These are phyloP conservation scores for Nannizzia gypsea DNA, from an alignment of 2,329 filamentous ascomycete genomes.

Conservation along the genomic window DNA sequence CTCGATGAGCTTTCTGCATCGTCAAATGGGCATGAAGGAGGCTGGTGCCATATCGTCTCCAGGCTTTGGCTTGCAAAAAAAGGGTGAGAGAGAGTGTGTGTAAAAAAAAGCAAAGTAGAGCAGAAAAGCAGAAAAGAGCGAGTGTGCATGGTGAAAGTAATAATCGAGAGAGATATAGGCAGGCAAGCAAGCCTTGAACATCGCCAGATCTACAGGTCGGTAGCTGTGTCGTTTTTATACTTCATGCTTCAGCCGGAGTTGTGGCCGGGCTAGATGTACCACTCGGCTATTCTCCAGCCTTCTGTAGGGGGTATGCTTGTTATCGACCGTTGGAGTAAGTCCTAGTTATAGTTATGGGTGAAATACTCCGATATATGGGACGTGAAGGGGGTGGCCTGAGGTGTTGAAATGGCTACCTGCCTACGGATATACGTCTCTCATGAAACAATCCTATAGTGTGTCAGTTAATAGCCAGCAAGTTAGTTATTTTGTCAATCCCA, in stretches of 20 bases:
- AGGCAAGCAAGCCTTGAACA: not conserved
- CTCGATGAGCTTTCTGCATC: not conserved
- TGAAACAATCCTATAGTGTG: not conserved
- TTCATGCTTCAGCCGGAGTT: not conserved
- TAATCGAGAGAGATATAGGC: not conserved
- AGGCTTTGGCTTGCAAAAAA: not conserved
- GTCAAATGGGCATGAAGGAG: not conserved
- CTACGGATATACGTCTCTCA: too few species aligned
- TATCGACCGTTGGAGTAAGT: too few species aligned
- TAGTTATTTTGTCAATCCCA: not conserved
- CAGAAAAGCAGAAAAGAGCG: too few species aligned
- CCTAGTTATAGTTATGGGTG: too few species aligned
- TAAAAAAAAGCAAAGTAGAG: too few species aligned
- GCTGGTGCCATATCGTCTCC: not conserved
- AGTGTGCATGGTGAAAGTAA: too few species aligned
- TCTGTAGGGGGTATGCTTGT: not conserved
- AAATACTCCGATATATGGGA: too few species aligned
- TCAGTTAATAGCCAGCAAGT: not conserved
- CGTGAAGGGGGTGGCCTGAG: too few species aligned
- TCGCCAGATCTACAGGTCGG: not conserved
- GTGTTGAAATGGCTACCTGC: too few species aligned
- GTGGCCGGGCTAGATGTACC: not conserved
- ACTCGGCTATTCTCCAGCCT: not conserved
- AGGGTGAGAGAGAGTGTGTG: too few species aligned
- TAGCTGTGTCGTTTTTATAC: not conserved